These are phyloP conservation scores for Neurospora sublineolata DNA, from an alignment of 495 filamentous ascomycete genomes.

Conservation along the genomic window DNA sequence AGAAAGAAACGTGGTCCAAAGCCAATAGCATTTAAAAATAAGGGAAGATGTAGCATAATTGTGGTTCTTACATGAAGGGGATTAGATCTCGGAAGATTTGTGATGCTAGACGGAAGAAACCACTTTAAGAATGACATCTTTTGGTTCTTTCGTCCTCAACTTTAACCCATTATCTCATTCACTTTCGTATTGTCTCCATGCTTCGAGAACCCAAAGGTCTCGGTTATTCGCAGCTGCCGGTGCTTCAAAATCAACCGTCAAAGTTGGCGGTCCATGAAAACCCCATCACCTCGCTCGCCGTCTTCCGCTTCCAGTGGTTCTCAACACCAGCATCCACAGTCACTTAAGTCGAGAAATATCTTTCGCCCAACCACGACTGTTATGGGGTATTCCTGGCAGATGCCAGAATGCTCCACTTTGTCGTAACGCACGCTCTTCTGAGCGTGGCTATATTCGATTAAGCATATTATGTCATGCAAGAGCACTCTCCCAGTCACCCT, in stretches of 20 bases:
- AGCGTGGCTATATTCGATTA: too few relatives aligned
- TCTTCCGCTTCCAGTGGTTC: background rate
- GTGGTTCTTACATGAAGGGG: background rate
- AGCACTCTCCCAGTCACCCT: too few relatives aligned
- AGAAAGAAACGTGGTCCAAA: background rate
- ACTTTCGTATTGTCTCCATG: background rate
- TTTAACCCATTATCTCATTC: background rate
- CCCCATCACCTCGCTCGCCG: background rate
- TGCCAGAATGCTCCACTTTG: too few relatives aligned
- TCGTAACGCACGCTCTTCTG: too few relatives aligned
- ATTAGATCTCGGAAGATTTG: background rate
- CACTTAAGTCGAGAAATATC: background rate
- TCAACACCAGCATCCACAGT: background rate
- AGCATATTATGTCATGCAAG: too few relatives aligned
- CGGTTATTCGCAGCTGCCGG: background rate
- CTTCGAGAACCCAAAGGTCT: background rate
- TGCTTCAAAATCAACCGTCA: too few relatives aligned
- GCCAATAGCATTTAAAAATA: background rate
- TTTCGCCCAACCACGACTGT: background rate
- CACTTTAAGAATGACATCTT: background rate
- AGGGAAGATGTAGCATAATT: background rate
- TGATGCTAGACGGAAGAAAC: background rate
- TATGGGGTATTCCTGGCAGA: too few relatives aligned
- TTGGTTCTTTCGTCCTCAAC: background rate
- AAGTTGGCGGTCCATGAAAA: background rate